phyloP scores from a whole-genome alignment of 2,329 filamentous ascomycete species.

The Ceratocystis lukuohia region DNA sequence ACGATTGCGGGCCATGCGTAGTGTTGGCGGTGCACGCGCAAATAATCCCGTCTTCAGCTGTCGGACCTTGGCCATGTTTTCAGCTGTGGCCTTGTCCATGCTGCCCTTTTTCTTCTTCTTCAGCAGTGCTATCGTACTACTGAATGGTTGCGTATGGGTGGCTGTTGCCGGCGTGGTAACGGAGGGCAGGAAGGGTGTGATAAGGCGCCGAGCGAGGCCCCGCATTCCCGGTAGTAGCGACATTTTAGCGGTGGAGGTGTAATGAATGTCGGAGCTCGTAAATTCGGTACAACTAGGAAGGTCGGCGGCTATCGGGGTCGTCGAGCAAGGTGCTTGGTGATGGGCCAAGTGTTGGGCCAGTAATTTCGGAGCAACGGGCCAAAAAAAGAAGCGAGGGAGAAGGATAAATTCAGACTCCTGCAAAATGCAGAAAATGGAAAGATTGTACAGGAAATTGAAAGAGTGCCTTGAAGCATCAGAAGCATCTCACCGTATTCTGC shows the following conservation, averaged over 20 bases:
- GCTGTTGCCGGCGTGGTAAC: background rate
- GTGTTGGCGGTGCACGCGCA: conserved; percentile 46
- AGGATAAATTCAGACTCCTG: no score
- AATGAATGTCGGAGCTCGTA: background rate
- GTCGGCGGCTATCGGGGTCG: background rate
- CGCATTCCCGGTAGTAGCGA: conserved; percentile 15
- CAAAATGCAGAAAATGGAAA: background rate
- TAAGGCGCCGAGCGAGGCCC: conserved; percentile 13
- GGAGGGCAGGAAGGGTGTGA: conserved; percentile 9
- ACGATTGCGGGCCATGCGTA: conserved; percentile 79
- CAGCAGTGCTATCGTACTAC: conserved; percentile 26
- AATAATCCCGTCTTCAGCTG: conserved; percentile 37
- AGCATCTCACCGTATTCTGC: background rate
- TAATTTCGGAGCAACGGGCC: background rate
- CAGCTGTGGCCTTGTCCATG: conserved; percentile 23
- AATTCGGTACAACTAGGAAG: background rate
- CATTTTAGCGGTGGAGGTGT: conserved; percentile 7
- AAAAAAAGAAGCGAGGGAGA: background rate
- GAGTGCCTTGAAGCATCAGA: background rate
- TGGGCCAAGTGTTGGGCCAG: background rate
- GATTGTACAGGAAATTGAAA: background rate
- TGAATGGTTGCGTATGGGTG: conserved; percentile 21
- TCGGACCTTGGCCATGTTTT: conserved; percentile 26
- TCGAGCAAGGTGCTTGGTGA: background rate
- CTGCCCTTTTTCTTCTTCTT: conserved; percentile 23